Evolutionary conservation across 2,329 filamentous ascomycete genomes (phyloP), one percentile per base, ranked within the genome.

Genomic region (Xylaria sp.): DNA sequence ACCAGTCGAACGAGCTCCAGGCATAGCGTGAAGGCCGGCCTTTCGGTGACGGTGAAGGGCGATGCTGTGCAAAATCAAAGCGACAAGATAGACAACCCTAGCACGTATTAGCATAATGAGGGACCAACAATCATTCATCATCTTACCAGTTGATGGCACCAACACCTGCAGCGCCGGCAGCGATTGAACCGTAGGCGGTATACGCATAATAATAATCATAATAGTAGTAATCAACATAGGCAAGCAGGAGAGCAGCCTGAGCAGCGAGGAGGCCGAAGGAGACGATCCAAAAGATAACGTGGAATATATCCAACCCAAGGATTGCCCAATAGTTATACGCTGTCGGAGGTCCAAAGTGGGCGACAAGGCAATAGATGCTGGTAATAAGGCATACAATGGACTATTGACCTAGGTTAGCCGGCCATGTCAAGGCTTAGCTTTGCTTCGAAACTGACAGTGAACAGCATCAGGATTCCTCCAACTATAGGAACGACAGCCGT

Each of bases 241-340:
- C 62, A 3, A 67, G 60, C 5, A 42, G 17, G 3, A 70, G 49
- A 1, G 75, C 74, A 11, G 78, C 74, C 43, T 77, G 68, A 15
- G 77, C 68, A 7, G 80, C 80, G 9, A 80, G 70, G 15, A 81
- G 66, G 12, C 77, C 78, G 42, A 83, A 80, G 1, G 78, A 76
- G 54, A 75, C 67, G 37, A 84, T 74, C 84, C 84, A 87, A 72
- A 87, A 82, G 58, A 87, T 62, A 56, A 83, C 70, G 31, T 83
- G 78, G 60, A 82, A 78, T 19, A 82, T 78, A 65, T 87, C 84
- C 38, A 87, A 74, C 21, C 75, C 76, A 3, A 87, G 72, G 7
- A 83, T 76, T 25, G 81, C 81, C 79, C 82, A 85, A 73, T 83
- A 83, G 72, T 86, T 87, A 73, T 82, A 85, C 19, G 77, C 68